These are phyloP conservation scores for Pelargonium cotyledonis DNA, from an alignment of 441 rosid genomes.

Conservation along the genomic window DNA sequence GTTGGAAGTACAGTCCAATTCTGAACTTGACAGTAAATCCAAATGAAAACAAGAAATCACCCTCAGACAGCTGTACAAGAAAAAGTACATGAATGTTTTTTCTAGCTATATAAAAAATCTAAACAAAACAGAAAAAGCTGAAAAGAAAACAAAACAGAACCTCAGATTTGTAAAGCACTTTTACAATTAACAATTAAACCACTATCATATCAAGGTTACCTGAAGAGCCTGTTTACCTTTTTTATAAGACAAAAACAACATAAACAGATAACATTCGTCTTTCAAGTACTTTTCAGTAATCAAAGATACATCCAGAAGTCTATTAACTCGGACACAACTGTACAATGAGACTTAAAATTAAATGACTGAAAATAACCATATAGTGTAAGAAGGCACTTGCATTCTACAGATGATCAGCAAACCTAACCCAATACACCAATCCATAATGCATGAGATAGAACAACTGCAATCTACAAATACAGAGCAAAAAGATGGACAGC, in stretches of 20 bases:
- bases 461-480: neutral
- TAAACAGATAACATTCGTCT: neutral
- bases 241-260: neutral
- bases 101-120: neutral
- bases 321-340: neutral
- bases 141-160: slow-evolving; percentile 2
- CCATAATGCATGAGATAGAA: neutral
- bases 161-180: neutral
- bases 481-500: neutral
- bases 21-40: neutral
- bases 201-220: neutral
- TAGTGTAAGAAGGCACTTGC: neutral
- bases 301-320: neutral
- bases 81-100: neutral
- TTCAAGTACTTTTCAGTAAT: neutral
- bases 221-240: neutral
- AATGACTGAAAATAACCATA: neutral
- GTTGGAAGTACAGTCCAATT: neutral
- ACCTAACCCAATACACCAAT: neutral
- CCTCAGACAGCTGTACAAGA: neutral
- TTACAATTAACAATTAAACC: neutral
- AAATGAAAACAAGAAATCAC: neutral
- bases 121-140: neutral
- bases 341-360: neutral
- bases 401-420: neutral